Base-by-base conservation (phyloP, 257 asterid species). In the Petunia axillaris region DNA sequence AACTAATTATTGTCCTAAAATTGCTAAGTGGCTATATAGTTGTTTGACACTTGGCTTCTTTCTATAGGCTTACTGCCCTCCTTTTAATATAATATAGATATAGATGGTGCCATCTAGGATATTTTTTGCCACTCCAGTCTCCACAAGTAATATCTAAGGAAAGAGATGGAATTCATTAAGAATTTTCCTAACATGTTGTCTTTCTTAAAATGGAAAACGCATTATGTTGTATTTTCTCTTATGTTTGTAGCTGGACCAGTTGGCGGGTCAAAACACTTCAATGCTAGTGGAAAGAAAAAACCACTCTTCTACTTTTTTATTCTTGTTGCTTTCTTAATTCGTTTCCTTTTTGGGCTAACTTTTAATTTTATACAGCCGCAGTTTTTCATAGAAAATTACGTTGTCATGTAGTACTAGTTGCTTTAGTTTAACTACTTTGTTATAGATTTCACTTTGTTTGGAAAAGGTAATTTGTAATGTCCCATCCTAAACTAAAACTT, bases 161-260 rank as follows among this genome's bases (percentile, higher is more conserved):
- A 46, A 70, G 6, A 70, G 77, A 48, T 71, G 10, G 10, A 25
- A 25, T 48, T 71, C 44, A 48, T 70, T 71, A 16, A 70, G 59
- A 70, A 46, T 48, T 4, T 48, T 48, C 77, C 44, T 0, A 71
- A 48, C 77, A 64, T 11, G 48, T 11, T 38, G 46, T 64, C 43
- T 71, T 2, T 48, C 60, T 48, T 71, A 10, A 48, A 25, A 25
- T 25, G 77, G 16, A 8, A 48, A 71, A 8, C 16, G 10, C 77
- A 71, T 59, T 25, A 35, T 71, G 25, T 8, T 46, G 8, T 52
- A 3, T 52, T 25, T 25, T 25, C 10, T 50, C 10, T 9, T 50
- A 52, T 9, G 57, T 52, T 52, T 1, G 57, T 52, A 52, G 57
- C 15, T 52, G 10, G 57, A 9, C 57, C 57, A 14, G 4, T 9